A percentile compares a stretch with the other conserved stretches of the same genome.
Conservation (phyloP, 1,284 basidiomycete species). For the Phellinidium pouzarii region DNA sequence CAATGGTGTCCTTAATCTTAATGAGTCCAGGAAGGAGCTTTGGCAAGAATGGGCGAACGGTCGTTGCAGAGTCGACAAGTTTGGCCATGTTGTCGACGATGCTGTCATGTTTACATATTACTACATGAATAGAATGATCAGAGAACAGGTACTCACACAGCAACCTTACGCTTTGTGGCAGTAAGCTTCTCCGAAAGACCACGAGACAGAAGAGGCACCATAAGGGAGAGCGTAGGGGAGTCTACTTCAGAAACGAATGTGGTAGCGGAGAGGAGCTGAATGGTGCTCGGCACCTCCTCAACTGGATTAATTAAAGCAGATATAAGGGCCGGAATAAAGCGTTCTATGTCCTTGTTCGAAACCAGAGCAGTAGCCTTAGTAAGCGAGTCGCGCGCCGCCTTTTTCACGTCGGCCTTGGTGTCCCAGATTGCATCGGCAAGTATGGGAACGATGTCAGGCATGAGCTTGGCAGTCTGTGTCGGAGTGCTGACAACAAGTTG, state of each 20-base stretch:
- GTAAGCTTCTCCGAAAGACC: constrained; percentile 95
- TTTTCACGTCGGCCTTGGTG: constrained; percentile 99
- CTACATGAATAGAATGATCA: constrained; percentile 19
- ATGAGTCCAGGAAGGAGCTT: constrained; percentile 91
- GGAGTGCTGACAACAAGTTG: constrained; percentile 86
- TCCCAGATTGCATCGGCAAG: constrained; percentile 98
- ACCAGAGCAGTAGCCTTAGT: constrained; percentile 90
- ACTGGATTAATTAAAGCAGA: constrained; percentile 98
- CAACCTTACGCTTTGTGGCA: constrained; percentile 94
- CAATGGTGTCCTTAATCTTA: constrained; percentile 88
- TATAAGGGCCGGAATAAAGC: constrained; percentile 96
- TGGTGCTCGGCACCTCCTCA: constrained; percentile 97
- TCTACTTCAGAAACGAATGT: constrained; percentile 99
- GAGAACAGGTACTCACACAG: constrained; percentile 56
- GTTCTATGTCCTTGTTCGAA: constrained; percentile 99
- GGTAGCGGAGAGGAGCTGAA: constrained; percentile 94
- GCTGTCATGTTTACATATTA: constrained; percentile 32
- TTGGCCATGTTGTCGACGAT: constrained; percentile 99
- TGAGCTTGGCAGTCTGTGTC: constrained; percentile 81
- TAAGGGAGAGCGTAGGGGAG: constrained; percentile 96
- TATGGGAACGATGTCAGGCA: constrained; percentile 94
- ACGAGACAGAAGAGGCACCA: constrained; percentile 96
- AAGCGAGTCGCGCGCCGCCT: constrained; percentile 92
- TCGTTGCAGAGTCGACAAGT: constrained; percentile 92
- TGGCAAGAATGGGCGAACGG: constrained; percentile 94